Percentiles rank a stretch among this genome's conserved stretches.
Conservation (phyloP, 2,329 filamentous ascomycete species). For the Curvularia sp. region DNA sequence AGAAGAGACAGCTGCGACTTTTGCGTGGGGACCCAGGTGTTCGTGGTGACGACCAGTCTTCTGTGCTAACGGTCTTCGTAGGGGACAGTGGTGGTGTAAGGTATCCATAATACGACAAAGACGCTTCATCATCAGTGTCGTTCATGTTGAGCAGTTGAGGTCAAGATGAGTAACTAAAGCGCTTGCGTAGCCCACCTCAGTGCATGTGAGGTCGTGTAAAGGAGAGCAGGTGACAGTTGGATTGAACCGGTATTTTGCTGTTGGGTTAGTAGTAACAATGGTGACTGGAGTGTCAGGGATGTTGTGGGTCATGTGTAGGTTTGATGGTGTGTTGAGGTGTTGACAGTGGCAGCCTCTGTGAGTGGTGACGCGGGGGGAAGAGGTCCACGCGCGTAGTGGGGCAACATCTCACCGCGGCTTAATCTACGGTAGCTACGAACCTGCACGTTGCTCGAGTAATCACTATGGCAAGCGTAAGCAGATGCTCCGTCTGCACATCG, state of each 20-base stretch:
- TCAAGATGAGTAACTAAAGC: constrained; percentile 12
- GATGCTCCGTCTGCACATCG: neutral
- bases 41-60: constrained; percentile 40
- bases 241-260: constrained; percentile 36
- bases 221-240: constrained; percentile 19
- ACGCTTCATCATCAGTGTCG: constrained; percentile 28
- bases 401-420: constrained; percentile 36
- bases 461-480: constrained; percentile 54
- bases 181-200: constrained; percentile 17
- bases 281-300: constrained; percentile 30
- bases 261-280: constrained; percentile 46
- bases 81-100: constrained; percentile 47
- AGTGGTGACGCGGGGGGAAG: constrained; percentile 30
- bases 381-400: constrained; percentile 39
- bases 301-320: constrained; percentile 17
- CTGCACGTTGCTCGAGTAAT: constrained; percentile 12
- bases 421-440: constrained; percentile 23
- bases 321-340: constrained; percentile 17
- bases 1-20: constrained; percentile 36
- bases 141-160: constrained; percentile 30
- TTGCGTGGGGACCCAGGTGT: constrained; percentile 45
- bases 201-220: constrained; percentile 36
- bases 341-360: constrained; percentile 24
- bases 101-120: constrained; percentile 26
- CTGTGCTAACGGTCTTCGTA: constrained; percentile 45